Evolutionary conservation across 108 stramenopile genomes (phyloP), one percentile per base, ranked within the genome.

Genomic region (Nitzschia sp.): DNA sequence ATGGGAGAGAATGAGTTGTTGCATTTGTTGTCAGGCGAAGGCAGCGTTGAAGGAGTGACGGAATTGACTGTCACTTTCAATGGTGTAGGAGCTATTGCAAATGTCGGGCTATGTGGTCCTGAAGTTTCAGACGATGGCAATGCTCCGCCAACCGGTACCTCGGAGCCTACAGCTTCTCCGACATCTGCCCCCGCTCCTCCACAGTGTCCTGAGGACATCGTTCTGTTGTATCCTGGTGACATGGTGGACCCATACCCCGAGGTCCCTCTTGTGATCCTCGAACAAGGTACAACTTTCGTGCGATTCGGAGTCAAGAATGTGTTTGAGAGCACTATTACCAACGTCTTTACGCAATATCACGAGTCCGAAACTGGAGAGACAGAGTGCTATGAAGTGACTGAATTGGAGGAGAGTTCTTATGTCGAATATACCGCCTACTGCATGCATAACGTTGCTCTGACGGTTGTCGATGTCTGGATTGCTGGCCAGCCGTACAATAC

Each of bases 401-500:
- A 53, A 53, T 26, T 69, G 9, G 58, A 63, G 6, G 43, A 63
- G 50, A 17, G 51, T 3, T 25, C 43, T 1, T 29, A 64, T 22
- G 39, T 41, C 14, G 26, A 51, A 19, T 65, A 57, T 41, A 56
- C 54, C 14, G 71, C 71, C n/a, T 50, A 51, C 20, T 72, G 71
- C 52, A 64, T 72, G 71, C 53, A 57, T 20, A 29, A 56, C 48
- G 71, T 72, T 37, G 63, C 71, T 8, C 20, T 72, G 5, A 41
- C 71, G 14, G 56, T 72, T 64, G 71, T 72, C 14, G 41, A 63
- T 56, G 19, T 72, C 15, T 72, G 71, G 71, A 37, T 72, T 48
- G 44, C 60, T 37, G 44, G 44, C 6, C 8, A 61, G 6, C 14
- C 40, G 2, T 57, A 44, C 63, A 26, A 64, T 19, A 26, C 25